phyloP scores from a whole-genome alignment of 208 protist species.

The Tritrichomonas musculus region DNA sequence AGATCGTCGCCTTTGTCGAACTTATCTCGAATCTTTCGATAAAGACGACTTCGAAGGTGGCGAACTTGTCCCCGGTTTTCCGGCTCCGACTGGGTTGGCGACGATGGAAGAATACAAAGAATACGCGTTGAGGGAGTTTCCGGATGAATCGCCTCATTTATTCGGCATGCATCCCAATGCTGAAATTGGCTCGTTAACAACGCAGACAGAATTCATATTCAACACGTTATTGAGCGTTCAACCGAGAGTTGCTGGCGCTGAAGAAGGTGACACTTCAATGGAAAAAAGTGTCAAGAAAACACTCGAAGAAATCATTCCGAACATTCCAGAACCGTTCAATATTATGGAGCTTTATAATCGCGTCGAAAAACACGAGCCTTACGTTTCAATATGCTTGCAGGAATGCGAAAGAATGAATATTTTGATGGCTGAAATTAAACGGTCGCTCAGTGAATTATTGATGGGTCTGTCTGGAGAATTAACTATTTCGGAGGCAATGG shows the following conservation, averaged over 20 bases:
- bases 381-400: conserved; percentile 79
- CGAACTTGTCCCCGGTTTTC: conserved; percentile 37
- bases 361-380: conserved; percentile 83
- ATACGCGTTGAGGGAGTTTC: conserved; percentile 74
- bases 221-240: conserved; percentile 84
- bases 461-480: conserved; percentile 72
- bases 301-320: conserved; percentile 59
- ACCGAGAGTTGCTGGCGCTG: conserved; percentile 73
- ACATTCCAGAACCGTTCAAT: conserved; percentile 56
- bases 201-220: conserved; percentile 80
- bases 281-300: conserved; percentile 48
- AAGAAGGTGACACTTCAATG: conserved; percentile 63
- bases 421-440: conserved; percentile 74
- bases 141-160: conserved; percentile 75
- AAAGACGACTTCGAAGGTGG: conserved; percentile 51
- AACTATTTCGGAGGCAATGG: conserved; percentile 66
- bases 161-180: conserved; percentile 97
- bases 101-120: conserved; percentile 82
- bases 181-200: conserved; percentile 93
- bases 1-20: conserved; percentile 87
- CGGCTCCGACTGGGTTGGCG: conserved; percentile 35
- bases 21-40: conserved; percentile 71
- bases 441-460: conserved; percentile 83
- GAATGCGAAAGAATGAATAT: conserved; percentile 95
- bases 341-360: conserved; percentile 55